phyloP scores from a whole-genome alignment of 1,139 yeast species.

The Casaregolazyma lundiana region DNA sequence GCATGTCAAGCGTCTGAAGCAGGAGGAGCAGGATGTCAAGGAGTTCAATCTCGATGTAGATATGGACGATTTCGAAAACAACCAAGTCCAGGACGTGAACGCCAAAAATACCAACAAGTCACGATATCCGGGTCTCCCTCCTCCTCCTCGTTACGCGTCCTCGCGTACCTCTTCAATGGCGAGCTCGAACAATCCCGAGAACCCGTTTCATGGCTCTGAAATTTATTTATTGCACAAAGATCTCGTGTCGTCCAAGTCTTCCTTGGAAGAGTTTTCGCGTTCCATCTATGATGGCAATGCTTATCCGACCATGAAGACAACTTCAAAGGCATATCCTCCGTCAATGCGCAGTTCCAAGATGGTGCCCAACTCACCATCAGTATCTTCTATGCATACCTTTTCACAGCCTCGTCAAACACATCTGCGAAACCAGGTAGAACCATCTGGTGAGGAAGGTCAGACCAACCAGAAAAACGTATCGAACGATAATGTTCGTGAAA shows the following conservation, averaged over 20 bases:
- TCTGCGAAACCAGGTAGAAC: background rate
- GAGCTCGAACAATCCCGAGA: slow-evolving; percentile 11
- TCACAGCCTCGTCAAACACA: background rate
- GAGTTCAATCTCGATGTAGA: slow-evolving; percentile 35
- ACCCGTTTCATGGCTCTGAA: slow-evolving; percentile 22
- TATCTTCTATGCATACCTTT: background rate
- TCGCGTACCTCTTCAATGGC: slow-evolving; percentile 5
- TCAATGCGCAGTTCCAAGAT: background rate
- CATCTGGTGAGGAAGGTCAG: background rate
- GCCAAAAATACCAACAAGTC: background rate
- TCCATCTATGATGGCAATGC: slow-evolving; percentile 20
- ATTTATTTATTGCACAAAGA: slow-evolving; percentile 23
- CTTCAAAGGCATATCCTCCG: background rate
- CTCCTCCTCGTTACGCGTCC: background rate
- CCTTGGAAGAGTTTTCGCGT: slow-evolving; percentile 25
- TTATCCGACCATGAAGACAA: slow-evolving; percentile 12
- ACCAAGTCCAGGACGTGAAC: background rate
- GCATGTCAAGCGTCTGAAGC: slow-evolving; percentile 30
- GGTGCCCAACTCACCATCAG: background rate
- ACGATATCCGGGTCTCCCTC: slow-evolving; percentile 7
- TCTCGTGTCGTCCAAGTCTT: slow-evolving; percentile 20
- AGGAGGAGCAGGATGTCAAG: slow-evolving; percentile 34
- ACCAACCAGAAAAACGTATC: background rate
- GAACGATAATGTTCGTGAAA: background rate
- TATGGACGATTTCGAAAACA: slow-evolving; percentile 22